Percentiles rank a stretch among this genome's conserved stretches.
phyloP scores from a whole-genome alignment of 352 stramenopile species.

The Sclerospora graminicola region DNA sequence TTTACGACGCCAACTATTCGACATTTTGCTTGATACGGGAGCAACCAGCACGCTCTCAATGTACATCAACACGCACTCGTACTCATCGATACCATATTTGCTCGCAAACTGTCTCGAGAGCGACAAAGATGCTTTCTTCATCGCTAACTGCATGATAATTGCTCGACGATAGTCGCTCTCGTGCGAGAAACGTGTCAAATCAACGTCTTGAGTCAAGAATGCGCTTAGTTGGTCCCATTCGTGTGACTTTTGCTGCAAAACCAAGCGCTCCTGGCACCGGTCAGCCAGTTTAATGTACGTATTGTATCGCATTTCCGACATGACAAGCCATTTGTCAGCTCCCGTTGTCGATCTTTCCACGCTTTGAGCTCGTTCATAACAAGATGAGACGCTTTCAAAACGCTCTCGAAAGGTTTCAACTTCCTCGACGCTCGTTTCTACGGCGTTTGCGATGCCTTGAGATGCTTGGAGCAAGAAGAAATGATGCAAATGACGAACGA shows the following conservation, averaged over 20 bases:
- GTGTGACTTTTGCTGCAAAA: slow-evolving; percentile 43
- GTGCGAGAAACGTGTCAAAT: slow-evolving; percentile 40
- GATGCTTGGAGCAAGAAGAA: slow-evolving; percentile 34
- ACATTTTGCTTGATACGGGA: slow-evolving; percentile 1
- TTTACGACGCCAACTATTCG: slow-evolving; percentile 27
- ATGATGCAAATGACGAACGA: slow-evolving; percentile 30
- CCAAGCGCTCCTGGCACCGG: slow-evolving; percentile 33
- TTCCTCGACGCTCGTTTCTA: too few relatives aligned
- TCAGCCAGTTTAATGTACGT: slow-evolving; percentile 28
- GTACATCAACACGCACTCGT: slow-evolving; percentile 50
- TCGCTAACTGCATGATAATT: slow-evolving; percentile 42
- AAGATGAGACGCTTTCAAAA: slow-evolving; percentile 16
- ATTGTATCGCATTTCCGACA: slow-evolving; percentile 8
- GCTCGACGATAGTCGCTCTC: slow-evolving; percentile 39
- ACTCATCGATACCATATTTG: slow-evolving; percentile 64
- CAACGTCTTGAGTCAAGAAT: slow-evolving; percentile 50
- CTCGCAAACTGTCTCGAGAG: slow-evolving; percentile 41
- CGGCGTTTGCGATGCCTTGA: not conserved
- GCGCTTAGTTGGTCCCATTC: slow-evolving; percentile 52
- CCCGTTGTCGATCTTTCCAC: not conserved
- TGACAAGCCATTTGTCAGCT: not conserved
- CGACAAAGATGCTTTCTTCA: slow-evolving; percentile 35
- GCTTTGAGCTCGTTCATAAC: slow-evolving; percentile 12
- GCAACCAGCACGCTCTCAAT: slow-evolving; percentile 37
- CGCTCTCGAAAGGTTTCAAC: too few relatives aligned